Base-by-base conservation (phyloP, 495 filamentous ascomycete species). In the Aspergillus panamensis region DNA sequence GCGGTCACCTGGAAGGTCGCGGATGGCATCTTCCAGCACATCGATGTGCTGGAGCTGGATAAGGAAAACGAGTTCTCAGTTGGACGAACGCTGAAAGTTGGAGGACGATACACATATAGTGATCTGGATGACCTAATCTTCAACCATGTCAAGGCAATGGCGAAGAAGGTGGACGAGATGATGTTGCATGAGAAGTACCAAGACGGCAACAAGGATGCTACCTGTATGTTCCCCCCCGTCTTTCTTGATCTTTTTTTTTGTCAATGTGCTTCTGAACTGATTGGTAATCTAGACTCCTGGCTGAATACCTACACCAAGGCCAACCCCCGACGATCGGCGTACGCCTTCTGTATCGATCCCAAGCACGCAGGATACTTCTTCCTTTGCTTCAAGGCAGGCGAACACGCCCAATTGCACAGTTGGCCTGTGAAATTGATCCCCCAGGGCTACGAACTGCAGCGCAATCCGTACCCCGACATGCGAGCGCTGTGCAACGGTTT, bases 1-100 rank as follows among this genome's bases (percentile, higher is more conserved):
- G 91, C 93, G 3, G 82, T 98, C 40, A 98, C 94, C 1, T 98
- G 94, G 94, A 98, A 97, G 73, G 91, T 98, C n/a, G 83, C 89
- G 0, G 90, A 97, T 62, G 87, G 88, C 55, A 84, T 97, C 35
- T 97, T 90, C 65, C 93, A 98, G 74, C 94, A 98, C 66, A 90
- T 98, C 55, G 95, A 98, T 69, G 95, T 98, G 33, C 82, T 98
- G 17, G 94, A 98, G 71, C 72, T 98, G 54, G 90, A 95, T 73
- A 98, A 98, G 73, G 91, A 93, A 61, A 97, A 89, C 51, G 92
- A 97, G 71, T 96, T 96, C 69, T 91, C 90, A 4, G 87, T 97
- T 12, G 94, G 95, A 31, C 85, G 83, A 55, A 83, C 83, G 14
- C 80, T 97, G 45, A 90, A 88, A 63, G 87, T 97, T 40, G 89